Evolutionary conservation across 2,329 filamentous ascomycete genomes (phyloP).

Genomic region (Podosphaera aphanis): DNA sequence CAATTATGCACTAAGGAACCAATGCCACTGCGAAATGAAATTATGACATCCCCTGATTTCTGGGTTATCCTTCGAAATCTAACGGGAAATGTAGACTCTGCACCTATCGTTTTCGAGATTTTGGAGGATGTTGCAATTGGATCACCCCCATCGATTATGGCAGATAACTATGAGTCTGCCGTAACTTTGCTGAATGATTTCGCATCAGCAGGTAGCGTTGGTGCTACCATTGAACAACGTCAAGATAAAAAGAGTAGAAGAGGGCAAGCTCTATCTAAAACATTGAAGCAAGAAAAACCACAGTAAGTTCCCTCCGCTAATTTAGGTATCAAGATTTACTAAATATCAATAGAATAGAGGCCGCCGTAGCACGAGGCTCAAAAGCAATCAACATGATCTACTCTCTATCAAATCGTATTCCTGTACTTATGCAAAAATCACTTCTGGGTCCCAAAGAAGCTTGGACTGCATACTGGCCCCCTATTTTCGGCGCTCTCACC

Average conservation of each 20-base stretch:
- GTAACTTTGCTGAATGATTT: constrained; percentile 74
- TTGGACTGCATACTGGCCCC: constrained; percentile 95
- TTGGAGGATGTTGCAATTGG: constrained; percentile 54
- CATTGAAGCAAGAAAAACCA: constrained; percentile 18
- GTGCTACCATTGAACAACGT: constrained; percentile 44
- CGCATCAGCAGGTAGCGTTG: constrained; percentile 57
- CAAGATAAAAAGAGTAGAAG: constrained; percentile 28
- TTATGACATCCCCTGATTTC: constrained; percentile 91
- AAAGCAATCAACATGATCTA: constrained; percentile 67
- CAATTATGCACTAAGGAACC: constrained; percentile 57
- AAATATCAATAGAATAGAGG: constrained; percentile 31
- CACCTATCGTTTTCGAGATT: constrained; percentile 65
- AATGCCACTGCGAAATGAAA: constrained; percentile 61
- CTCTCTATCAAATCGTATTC: constrained; percentile 58
- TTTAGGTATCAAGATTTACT: constrained; percentile 4
- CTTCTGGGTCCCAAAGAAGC: constrained; percentile 78
- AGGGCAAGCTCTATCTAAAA: constrained; percentile 22
- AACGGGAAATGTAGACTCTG: constrained; percentile 43
- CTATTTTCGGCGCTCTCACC: constrained; percentile 72
- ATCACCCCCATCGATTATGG: constrained; percentile 57
- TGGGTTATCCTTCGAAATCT: constrained; percentile 74
- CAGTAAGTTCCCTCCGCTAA: constrained; percentile 23
- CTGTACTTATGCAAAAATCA: constrained; percentile 72
- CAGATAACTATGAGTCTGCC: constrained; percentile 85
- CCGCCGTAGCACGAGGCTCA: constrained; percentile 51